Evolutionary conservation across 805 yeast species (phyloP), one percentile per base, ranked within the genome.

Genomic region (Middelhovenomyces tepae): DNA sequence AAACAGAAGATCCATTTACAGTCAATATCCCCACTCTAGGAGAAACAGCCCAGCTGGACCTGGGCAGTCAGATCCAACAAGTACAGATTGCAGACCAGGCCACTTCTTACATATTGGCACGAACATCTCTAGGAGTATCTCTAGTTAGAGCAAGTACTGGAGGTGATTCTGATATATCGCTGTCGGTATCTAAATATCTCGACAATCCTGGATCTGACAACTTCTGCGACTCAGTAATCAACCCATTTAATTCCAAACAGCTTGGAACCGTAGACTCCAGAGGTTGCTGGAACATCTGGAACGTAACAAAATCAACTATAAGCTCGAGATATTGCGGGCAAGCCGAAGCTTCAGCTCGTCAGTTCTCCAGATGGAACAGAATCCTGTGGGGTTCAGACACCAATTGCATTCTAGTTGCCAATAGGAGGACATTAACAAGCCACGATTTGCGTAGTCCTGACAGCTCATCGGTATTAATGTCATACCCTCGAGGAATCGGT

Each of bases 211-310:
- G n/a, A n/a, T n/a, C n/a, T n/a, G n/a, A n/a, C n/a, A n/a, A n/a
- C n/a, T n/a, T n/a, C n/a, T n/a, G n/a, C n/a, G n/a, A n/a, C n/a
- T n/a, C 58, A 11, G 27, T 48, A 3, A 64, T 65, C 37, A 56
- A 57, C 35, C 66, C 67, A 1, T 48, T 47, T 42, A 48, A 53
- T 16, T 38, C 41, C 34, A 35, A 41, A 7, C 43, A 44, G 16
- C 43, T 67, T 36, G 56, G 53, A 3, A 42, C 59, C 3, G 47
- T 69, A 3, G 75, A 71, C 43, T 45, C 59, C 5, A 50, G 55
- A 19, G 77, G 77, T 0, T 56, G 59, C 19, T 61, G 67, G 46
- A 56, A 56, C 4, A 20, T 59, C 3, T 65, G 59, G 56, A 40
- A 44, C 14, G 39, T 65, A 7, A 13, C 21, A 14, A 29, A 35